These are phyloP conservation scores for Ophiocordyceps sinensis DNA, from an alignment of 2,329 filamentous ascomycete genomes.

Conservation along the genomic window DNA sequence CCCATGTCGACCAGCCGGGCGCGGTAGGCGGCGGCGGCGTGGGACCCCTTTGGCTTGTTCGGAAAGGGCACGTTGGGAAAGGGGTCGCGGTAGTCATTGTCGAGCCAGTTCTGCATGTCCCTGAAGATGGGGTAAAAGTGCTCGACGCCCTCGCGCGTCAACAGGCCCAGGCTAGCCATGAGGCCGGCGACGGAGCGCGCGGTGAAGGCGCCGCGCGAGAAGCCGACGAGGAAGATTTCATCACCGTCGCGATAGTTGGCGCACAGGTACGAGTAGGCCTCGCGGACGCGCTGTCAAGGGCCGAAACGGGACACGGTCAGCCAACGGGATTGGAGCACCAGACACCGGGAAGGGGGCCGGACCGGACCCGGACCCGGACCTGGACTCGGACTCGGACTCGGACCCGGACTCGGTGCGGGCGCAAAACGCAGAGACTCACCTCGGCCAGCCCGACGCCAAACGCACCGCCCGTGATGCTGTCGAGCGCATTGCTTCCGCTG, in stretches of 20 bases:
- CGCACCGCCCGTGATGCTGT: constrained; percentile 36
- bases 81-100: constrained; percentile 27
- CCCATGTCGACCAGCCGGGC: constrained; percentile 27
- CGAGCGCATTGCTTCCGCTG: constrained; percentile 32
- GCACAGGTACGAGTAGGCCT: constrained; percentile 48
- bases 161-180: constrained; percentile 33
- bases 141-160: constrained; percentile 37
- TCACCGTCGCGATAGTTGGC: constrained; percentile 46
- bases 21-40: constrained; percentile 27
- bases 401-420: no score
- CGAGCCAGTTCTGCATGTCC: constrained; percentile 39
- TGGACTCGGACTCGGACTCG: no score
- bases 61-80: constrained; percentile 32
- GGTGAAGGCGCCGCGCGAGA: constrained; percentile 44
- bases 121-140: constrained; percentile 41
- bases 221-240: constrained; percentile 41
- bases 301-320: not conserved
- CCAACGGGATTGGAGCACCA: not conserved
- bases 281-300: constrained; percentile 33
- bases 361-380: no score
- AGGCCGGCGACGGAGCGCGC: constrained; percentile 41
- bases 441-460: constrained; percentile 41
- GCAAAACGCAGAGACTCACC: constrained; percentile 13
- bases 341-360: not conserved
- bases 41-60: constrained; percentile 30